A percentile compares a stretch with the other conserved stretches of the same genome.
Evolutionary conservation across 164 flowering plant genomes (phyloP).

Genomic region (Magnolia changhungtana): DNA sequence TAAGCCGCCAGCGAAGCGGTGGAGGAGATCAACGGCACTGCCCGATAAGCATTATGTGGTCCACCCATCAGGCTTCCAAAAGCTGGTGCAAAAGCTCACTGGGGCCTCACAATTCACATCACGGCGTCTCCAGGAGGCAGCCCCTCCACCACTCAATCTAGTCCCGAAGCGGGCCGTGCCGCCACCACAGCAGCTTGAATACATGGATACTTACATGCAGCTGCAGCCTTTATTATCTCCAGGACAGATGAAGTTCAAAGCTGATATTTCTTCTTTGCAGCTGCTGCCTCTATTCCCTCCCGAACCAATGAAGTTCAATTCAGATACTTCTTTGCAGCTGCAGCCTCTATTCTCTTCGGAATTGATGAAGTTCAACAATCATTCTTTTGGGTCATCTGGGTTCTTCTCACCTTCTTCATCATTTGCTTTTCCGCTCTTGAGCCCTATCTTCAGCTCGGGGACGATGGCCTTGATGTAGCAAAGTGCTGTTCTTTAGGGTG

Average conservation of each 20-base stretch:
- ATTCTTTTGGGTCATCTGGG: not conserved
- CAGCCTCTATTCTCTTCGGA: not conserved
- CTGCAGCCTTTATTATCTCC: not conserved
- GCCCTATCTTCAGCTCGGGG: constrained; percentile 23
- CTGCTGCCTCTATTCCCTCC: not conserved
- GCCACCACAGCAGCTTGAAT: not conserved
- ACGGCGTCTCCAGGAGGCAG: constrained; percentile 21
- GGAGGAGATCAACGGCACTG: constrained; percentile 27
- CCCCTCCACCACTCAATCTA: constrained; percentile 22
- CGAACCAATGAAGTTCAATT: constrained; percentile 3
- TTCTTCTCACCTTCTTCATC: constrained; percentile 9
- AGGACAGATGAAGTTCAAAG: too few relatives aligned
- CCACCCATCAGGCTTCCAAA: constrained; percentile 23
- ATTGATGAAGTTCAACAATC: not conserved
- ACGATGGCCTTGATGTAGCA: constrained; percentile 21
- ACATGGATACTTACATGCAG: not conserved
- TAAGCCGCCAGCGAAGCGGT: constrained; percentile 18
- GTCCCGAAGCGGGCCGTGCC: not conserved
- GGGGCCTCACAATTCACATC: constrained; percentile 16
- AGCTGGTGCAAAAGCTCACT: constrained; percentile 41
- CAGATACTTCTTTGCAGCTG: not conserved
- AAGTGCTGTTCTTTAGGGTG: constrained; percentile 16
- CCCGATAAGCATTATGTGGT: constrained; percentile 32
- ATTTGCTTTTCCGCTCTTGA: constrained; percentile 21
- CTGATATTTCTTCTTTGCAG: not conserved